Evolutionary conservation across 164 flowering plant genomes (phyloP), one percentile per base, ranked within the genome.

Genomic region (Kalanchoe fedtschenkoi): DNA sequence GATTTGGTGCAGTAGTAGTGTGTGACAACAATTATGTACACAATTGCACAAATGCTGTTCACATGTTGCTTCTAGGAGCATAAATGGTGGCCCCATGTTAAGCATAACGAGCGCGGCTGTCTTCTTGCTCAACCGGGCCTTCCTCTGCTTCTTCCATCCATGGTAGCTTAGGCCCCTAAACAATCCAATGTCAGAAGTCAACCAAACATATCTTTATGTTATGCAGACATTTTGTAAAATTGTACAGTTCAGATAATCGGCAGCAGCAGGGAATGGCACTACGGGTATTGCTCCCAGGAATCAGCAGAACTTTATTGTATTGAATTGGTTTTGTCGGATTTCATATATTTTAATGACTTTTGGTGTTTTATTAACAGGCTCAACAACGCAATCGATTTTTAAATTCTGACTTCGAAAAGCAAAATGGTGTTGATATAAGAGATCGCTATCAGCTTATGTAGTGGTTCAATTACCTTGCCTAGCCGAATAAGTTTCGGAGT

Each of bases 401-500:
- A 35, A 9, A 34, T 41, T 38, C 34, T n/a, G n/a, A 64, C 29
- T 62, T 5, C 30, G 26, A 24, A 7, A 6, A 17, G 9, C 26
- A 39, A 44, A 60, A 63, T 41, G 63, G 19, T 14, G 34, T 34
- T 44, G 0, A 39, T 0, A 30, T 24, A 37, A 14, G 61, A 51
- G 32, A 51, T 51, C 16, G 13, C 15, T 51, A 51, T 7, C 32
- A 30, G 26, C n/a, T 51, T 32, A 51, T 24, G 15, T 24, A 11
- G 56, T 28, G 17, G 26, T 51, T 26, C 32, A 51, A 6, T 51
- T 74, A 87, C 98, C 96, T 91, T 89, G 44, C 98, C 95, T 67
- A 68, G 88, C 59, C 98, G 81, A 58, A 85, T 62, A 53, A 91
- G 71, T 71, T 69, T 79, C 54, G 98, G 95, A 63, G 56, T 63